A percentile compares a stretch with the other conserved stretches of the same genome.
Evolutionary conservation across 768 basidiomycete species (phyloP).

Genomic region (Tulasnella sp.): DNA sequence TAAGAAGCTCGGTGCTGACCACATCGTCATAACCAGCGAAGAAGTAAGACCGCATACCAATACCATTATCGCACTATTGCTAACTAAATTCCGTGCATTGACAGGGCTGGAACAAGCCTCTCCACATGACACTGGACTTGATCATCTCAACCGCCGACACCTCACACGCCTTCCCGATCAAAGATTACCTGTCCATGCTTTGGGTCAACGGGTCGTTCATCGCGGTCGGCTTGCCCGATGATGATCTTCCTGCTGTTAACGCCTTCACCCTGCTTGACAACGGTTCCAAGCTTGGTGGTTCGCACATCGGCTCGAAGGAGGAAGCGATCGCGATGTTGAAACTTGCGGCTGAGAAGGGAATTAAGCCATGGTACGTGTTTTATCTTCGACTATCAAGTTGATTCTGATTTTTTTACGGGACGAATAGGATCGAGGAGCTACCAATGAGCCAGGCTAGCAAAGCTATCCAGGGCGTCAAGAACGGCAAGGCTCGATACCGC

Average conservation of each 20-base stretch:
- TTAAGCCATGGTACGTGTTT: slow-evolving; percentile 51
- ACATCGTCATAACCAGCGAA: slow-evolving; percentile 55
- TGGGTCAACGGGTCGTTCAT: slow-evolving; percentile 59
- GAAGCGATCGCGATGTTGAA: slow-evolving; percentile 64
- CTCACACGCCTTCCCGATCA: slow-evolving; percentile 49
- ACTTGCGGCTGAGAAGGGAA: slow-evolving; percentile 57
- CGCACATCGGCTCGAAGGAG: slow-evolving; percentile 59
- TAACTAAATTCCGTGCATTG: background rate
- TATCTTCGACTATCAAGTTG: background rate
- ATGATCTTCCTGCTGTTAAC: slow-evolving; percentile 49
- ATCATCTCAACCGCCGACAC: slow-evolving; percentile 51
- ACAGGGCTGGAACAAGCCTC: slow-evolving; percentile 39
- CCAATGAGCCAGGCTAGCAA: slow-evolving; percentile 55
- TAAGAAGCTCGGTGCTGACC: slow-evolving; percentile 59
- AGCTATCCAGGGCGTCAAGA: slow-evolving; percentile 55
- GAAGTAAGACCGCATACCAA: slow-evolving; percentile 35
- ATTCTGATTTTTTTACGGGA: background rate
- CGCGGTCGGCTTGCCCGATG: slow-evolving; percentile 61
- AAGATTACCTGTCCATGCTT: slow-evolving; percentile 58
- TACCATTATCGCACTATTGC: background rate
- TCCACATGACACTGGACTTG: slow-evolving; percentile 46
- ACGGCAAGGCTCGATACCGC: slow-evolving; percentile 58
- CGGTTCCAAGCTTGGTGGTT: slow-evolving; percentile 40
- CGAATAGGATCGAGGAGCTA: slow-evolving; percentile 45
- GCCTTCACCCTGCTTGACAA: slow-evolving; percentile 46